phyloP scores from a whole-genome alignment of 1,284 basidiomycete genomes.

The Phlebopus sp. region DNA sequence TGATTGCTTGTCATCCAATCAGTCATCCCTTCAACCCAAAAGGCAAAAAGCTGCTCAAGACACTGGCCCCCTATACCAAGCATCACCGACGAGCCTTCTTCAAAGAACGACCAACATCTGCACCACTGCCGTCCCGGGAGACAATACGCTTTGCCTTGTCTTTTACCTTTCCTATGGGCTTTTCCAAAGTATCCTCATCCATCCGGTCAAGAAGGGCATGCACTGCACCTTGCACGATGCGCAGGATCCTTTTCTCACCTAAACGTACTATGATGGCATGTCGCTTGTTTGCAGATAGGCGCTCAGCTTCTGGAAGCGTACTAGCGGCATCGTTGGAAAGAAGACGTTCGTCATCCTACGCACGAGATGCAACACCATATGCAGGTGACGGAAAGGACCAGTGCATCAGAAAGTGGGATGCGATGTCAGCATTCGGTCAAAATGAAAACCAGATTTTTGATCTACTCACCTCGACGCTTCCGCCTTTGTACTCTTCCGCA shows the following conservation, averaged over 20 bases:
- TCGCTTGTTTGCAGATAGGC: conserved; percentile 46
- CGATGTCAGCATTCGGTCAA: background rate
- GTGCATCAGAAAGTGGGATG: too few relatives aligned
- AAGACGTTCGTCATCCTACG: conserved; percentile 54
- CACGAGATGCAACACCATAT: too few relatives aligned
- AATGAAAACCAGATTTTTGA: background rate
- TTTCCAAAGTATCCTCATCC: conserved; percentile 9
- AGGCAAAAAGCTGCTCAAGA: too few relatives aligned
- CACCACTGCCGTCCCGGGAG: background rate
- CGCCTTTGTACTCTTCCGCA: conserved; percentile 47
- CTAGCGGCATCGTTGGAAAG: conserved; percentile 20
- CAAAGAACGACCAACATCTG: conserved; percentile 3
- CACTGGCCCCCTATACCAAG: too few relatives aligned
- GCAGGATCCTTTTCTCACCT: conserved; percentile 77
- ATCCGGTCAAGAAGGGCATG: background rate
- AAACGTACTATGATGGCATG: conserved; percentile 74
- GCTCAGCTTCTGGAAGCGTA: conserved; percentile 4
- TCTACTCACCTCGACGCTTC: conserved; percentile 19
- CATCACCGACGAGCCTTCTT: conserved; percentile 24
- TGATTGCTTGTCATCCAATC: too few relatives aligned
- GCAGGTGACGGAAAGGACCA: too few relatives aligned
- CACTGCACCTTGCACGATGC: conserved; percentile 35
- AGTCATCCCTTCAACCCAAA: too few relatives aligned
- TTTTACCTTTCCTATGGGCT: background rate
- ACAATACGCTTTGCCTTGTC: conserved; percentile 16